Conservation (phyloP, 2,329 filamentous ascomycete species). For the Whalleya microplaca region DNA sequence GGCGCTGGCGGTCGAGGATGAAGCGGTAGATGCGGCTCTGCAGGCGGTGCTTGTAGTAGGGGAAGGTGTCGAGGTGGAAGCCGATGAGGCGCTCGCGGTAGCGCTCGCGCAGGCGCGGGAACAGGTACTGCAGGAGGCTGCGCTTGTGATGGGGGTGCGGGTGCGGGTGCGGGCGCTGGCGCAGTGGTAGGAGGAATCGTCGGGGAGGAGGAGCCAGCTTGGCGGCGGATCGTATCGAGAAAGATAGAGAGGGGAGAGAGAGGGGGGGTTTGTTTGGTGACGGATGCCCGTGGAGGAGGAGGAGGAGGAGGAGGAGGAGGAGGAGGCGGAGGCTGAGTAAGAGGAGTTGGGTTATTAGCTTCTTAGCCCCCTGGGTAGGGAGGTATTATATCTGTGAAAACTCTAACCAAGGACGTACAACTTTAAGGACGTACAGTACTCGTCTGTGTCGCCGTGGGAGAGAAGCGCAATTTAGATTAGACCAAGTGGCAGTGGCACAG, state of each 20-base stretch:
- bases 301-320: no score
- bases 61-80: constrained; percentile 76
- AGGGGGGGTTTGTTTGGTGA: no score
- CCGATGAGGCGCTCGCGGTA: constrained; percentile 68
- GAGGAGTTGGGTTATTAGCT: no score
- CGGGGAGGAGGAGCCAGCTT: constrained; percentile 52
- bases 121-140: constrained; percentile 66
- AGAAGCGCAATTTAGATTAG: constrained; percentile 8
- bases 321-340: no score
- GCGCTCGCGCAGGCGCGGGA: constrained; percentile 65
- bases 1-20: constrained; percentile 67
- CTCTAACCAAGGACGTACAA: no score
- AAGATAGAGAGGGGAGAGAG: neutral
- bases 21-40: constrained; percentile 80
- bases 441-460: constrained; percentile 5
- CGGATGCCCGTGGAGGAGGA: no score
- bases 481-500: no score
- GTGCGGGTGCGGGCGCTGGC: constrained; percentile 45
- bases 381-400: no score
- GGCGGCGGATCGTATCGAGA: constrained; percentile 10
- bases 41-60: constrained; percentile 68
- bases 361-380: no score
- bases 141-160: constrained; percentile 47
- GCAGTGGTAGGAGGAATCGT: constrained; percentile 43
- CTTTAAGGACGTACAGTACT: no score